A percentile compares a stretch with the other conserved stretches of the same genome.
These are phyloP conservation scores for Agrocybe praecox DNA, from an alignment of 768 basidiomycete species.

Conservation along the genomic window DNA sequence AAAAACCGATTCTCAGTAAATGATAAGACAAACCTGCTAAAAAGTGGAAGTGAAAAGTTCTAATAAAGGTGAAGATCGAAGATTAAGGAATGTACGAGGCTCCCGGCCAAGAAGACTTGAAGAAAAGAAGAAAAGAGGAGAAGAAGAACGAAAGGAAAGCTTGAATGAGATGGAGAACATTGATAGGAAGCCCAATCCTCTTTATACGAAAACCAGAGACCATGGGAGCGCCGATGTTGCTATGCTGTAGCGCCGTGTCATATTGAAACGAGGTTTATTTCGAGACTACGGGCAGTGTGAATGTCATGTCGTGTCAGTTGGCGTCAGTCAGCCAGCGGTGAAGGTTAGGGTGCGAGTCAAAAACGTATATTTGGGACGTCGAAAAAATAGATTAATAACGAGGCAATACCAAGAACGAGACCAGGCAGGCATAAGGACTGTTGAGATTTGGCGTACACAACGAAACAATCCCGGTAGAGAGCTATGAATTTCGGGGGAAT, in stretches of 20 bases:
- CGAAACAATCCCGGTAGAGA: too few species aligned
- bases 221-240: constrained; percentile 7
- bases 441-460: too few species aligned
- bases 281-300: background rate
- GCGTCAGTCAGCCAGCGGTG: constrained; percentile 5
- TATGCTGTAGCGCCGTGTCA: constrained; percentile 5
- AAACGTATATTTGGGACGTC: too few species aligned
- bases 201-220: constrained; percentile 10
- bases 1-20: background rate
- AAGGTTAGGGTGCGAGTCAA: background rate
- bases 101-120: constrained; percentile 20
- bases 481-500: too few species aligned
- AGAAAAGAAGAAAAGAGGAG: constrained; percentile 27
- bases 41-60: constrained; percentile 18
- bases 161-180: constrained; percentile 16
- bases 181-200: background rate
- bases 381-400: too few species aligned
- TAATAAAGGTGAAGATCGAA: constrained; percentile 18
- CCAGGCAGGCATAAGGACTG: too few species aligned
- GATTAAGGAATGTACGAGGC: constrained; percentile 21
- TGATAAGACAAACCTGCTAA: constrained; percentile 20
- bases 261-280: constrained; percentile 8
- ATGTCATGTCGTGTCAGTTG: constrained; percentile 6
- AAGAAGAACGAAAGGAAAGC: background rate
- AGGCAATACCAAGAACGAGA: too few species aligned